Evolutionary conservation across 2,329 filamentous ascomycete genomes (phyloP).

Genomic region (Aspergillus sp.): DNA sequence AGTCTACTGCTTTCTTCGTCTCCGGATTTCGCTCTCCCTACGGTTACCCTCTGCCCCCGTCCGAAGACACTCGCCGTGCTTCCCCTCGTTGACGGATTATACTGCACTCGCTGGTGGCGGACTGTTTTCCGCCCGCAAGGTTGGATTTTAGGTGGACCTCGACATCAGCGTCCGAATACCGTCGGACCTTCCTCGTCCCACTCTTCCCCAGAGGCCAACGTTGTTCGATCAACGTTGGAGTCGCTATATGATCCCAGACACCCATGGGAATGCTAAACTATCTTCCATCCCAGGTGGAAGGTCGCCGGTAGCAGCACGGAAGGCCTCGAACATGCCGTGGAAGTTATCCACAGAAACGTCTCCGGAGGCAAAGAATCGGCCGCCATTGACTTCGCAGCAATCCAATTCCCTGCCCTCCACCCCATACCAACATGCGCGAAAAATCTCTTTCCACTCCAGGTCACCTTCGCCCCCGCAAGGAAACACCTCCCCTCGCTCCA

Average conservation of each 20-base stretch:
- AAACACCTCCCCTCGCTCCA: constrained; percentile 84
- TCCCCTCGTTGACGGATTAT: constrained; percentile 4
- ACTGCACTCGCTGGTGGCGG: constrained; percentile 7
- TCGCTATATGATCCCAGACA: constrained; percentile 46
- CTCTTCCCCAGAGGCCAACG: constrained; percentile 27
- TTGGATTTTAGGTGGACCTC: constrained; percentile 12
- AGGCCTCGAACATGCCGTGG: constrained; percentile 46
- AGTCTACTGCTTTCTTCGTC: constrained; percentile 15
- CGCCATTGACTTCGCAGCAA: constrained; percentile 62
- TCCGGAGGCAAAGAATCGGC: constrained; percentile 44
- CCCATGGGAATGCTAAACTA: constrained; percentile 46
- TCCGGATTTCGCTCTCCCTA: constrained; percentile 15
- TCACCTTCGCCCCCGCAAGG: constrained; percentile 76
- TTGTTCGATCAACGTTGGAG: constrained; percentile 34
- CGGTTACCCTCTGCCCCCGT: constrained; percentile 9
- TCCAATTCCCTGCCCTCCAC: constrained; percentile 93
- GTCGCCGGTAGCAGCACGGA: constrained; percentile 46
- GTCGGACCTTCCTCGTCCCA: constrained; percentile 6
- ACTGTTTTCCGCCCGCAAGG: constrained; percentile 10
- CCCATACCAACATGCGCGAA: constrained; percentile 82
- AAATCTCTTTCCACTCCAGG: constrained; percentile 76
- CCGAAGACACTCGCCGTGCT: not conserved
- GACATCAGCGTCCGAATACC: constrained; percentile 10
- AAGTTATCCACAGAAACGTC: constrained; percentile 38
- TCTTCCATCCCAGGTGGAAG: constrained; percentile 44